Evolutionary conservation across 2,329 filamentous ascomycete species (phyloP).

Genomic region (Cadophora malorum): DNA sequence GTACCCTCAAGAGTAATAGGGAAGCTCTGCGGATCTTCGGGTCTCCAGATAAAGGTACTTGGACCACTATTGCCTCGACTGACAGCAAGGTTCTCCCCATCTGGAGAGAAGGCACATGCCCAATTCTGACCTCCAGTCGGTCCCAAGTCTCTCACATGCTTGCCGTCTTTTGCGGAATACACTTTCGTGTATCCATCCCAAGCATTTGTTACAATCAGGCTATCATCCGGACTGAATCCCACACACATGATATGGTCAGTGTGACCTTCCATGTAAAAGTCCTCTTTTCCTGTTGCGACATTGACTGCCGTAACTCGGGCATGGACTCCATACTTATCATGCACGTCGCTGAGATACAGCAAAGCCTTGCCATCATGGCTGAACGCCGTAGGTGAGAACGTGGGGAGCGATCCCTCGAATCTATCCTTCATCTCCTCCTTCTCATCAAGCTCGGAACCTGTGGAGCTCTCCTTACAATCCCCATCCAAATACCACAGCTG

Average conservation of each 20-base stretch:
- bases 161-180: constrained; percentile 1
- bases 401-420: not conserved
- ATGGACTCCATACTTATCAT: constrained; percentile 7
- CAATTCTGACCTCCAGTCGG: constrained; percentile 18
- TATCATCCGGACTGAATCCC: constrained; percentile 9
- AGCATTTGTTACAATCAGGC: not conserved
- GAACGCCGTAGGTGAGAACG: not conserved
- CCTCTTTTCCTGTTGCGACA: constrained; percentile 1
- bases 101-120: constrained; percentile 3
- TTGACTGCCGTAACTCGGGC: not conserved
- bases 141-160: not conserved
- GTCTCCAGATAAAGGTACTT: not conserved
- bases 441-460: not conserved
- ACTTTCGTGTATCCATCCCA: constrained; percentile 11
- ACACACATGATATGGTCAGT: constrained; percentile 10
- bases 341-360: not conserved
- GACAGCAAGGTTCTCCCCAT: constrained; percentile 11
- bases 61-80: not conserved
- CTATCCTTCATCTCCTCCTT: not conserved
- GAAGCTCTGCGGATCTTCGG: constrained; percentile 9
- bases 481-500: not conserved
- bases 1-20: not conserved
- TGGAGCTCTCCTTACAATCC: not conserved
- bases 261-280: constrained; percentile 11
- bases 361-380: constrained; percentile 1